A percentile compares a stretch with the other conserved stretches of the same genome.
Evolutionary conservation across 305 asterid species (phyloP).

Genomic region (Fraxinus latifolia): DNA sequence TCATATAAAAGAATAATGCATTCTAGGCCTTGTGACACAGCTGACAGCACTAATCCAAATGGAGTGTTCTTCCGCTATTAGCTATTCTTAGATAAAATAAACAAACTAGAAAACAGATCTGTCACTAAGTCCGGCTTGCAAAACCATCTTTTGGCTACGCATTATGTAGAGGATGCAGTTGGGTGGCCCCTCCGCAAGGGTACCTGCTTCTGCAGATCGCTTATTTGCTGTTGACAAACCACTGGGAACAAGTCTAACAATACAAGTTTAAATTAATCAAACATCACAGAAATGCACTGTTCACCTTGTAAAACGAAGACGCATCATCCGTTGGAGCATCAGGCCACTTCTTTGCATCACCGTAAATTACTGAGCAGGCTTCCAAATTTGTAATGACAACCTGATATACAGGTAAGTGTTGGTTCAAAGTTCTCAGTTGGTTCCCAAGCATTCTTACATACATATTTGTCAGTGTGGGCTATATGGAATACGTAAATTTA

Average conservation of each 20-base stretch:
- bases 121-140: background rate
- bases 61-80: background rate
- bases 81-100: background rate
- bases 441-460: background rate
- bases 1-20: background rate
- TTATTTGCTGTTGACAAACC: background rate
- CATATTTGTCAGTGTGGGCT: background rate
- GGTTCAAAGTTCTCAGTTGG: background rate
- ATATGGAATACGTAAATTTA: background rate
- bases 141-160: background rate
- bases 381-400: slow-evolving; percentile 84
- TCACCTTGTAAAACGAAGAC: slow-evolving; percentile 71
- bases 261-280: background rate
- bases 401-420: slow-evolving; percentile 33
- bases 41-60: background rate
- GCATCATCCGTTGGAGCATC: slow-evolving; percentile 69
- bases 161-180: background rate
- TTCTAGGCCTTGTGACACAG: background rate
- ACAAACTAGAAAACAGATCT: background rate
- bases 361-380: slow-evolving; percentile 52
- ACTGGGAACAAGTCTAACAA: background rate
- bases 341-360: slow-evolving; percentile 96
- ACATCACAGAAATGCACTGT: background rate
- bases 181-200: background rate
- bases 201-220: background rate